Evolutionary conservation across 495 filamentous ascomycete genomes (phyloP), one percentile per base, ranked within the genome.

Genomic region (Penicillium steckii): DNA sequence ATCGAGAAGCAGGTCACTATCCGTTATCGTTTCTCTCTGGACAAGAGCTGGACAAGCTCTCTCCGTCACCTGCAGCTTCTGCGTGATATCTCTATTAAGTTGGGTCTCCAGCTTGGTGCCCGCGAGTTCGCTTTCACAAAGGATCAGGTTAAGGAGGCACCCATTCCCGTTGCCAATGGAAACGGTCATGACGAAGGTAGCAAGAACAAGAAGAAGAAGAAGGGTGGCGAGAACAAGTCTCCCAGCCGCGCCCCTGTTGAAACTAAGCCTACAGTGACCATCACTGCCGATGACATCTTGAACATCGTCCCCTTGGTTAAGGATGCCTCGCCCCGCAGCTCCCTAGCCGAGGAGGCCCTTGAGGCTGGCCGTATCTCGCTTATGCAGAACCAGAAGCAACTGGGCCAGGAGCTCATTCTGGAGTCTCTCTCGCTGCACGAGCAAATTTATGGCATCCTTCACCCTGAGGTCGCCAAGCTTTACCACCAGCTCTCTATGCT

Each of bases 401-500:
- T 97, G 42, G 95, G 95, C 45, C 93, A 96, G 73, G 94, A 97
- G 67, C 83, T 99, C 44, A 82, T 99, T 30, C 77, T 97, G 40
- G 95, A 99, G 67, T 96, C 91, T 18, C 78, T 99, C 53, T 95
- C 94, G 41, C 79, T 99, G 25, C 91, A 99, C 62, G 95, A 99
- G 73, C 95, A 99, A 71, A 97, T 99, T 62, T 99, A 99, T 62
- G 95, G 95, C 50, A 91, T 97, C 33, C 80, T 99, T 19, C 95
- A 99, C 67, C 91, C 95, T 9, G 95, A 99, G 71, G 92, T 97
- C 57, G 92, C 93, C 48, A 84, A 93, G 67, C 85, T 95, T 27
- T 99, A 99, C 75, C 89, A 95, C 69, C 88, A 87, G 32, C 78
- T 99, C 24, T 95, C 95, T 6, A 95, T 94, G 80, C 79, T 97